Evolutionary conservation across 768 basidiomycete genomes (phyloP).

Genomic region (Postia placenta): DNA sequence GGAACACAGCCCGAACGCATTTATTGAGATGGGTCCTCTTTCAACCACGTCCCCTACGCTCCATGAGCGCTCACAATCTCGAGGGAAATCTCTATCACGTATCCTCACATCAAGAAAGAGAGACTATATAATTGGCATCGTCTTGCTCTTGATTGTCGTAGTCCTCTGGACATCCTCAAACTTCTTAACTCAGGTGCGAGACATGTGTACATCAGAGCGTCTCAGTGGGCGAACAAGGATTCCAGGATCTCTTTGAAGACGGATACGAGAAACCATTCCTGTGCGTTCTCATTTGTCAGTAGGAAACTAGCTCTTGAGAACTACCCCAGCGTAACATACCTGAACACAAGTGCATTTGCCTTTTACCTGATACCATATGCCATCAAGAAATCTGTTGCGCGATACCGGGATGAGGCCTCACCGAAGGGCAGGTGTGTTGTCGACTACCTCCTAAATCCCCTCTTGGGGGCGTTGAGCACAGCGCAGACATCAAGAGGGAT

Average conservation of each 20-base stretch:
- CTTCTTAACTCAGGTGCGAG: slow-evolving; percentile 73
- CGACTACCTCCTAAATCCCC: too few species aligned
- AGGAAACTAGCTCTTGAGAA: background rate
- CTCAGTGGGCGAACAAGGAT: slow-evolving; percentile 4
- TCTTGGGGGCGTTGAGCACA: background rate
- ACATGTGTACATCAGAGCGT: background rate
- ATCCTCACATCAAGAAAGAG: slow-evolving; percentile 13
- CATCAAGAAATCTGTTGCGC: slow-evolving; percentile 28
- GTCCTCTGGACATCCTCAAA: slow-evolving; percentile 85
- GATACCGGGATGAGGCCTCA: slow-evolving; percentile 1
- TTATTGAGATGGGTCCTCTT: background rate
- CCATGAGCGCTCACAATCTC: slow-evolving; percentile 4
- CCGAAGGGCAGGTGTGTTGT: slow-evolving; percentile 12
- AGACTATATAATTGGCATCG: slow-evolving; percentile 55
- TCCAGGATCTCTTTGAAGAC: slow-evolving; percentile 40
- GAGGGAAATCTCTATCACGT: slow-evolving; percentile 10
- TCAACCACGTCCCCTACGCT: background rate
- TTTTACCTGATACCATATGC: slow-evolving; percentile 69
- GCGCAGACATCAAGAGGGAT: slow-evolving; percentile 15
- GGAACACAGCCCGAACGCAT: background rate
- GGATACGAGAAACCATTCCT: slow-evolving; percentile 90
- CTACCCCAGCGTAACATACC: slow-evolving; percentile 67
- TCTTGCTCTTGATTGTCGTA: slow-evolving; percentile 68
- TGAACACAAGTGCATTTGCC: slow-evolving; percentile 86
- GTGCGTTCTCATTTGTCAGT: slow-evolving; percentile 33